Percentiles rank a stretch among this genome's conserved stretches.
Evolutionary conservation across 345 rosid species (phyloP).

Genomic region (Melaleuca alternifolia): DNA sequence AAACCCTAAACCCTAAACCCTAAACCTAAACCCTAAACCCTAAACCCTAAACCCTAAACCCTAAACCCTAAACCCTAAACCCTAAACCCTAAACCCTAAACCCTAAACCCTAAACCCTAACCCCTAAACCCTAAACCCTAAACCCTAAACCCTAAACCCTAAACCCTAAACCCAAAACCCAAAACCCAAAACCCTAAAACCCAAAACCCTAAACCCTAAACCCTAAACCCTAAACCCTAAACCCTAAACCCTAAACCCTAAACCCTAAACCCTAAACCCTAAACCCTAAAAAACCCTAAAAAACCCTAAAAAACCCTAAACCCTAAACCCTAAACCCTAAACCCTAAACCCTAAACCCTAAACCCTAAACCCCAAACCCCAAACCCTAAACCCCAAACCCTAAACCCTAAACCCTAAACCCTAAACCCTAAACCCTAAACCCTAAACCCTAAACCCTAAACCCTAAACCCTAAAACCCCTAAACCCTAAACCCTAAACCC

Average conservation of each 20-base stretch:
- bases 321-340: not conserved
- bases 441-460: too few relatives aligned
- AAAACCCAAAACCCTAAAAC: slow-evolving; percentile 13
- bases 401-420: too few relatives aligned
- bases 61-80: slow-evolving; percentile 4
- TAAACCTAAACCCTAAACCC: slow-evolving; percentile 11
- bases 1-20: slow-evolving; percentile 11
- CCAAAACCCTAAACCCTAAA: not conserved
- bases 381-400: too few relatives aligned
- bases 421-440: too few relatives aligned
- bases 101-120: slow-evolving; percentile 8
- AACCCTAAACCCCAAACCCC: too few relatives aligned
- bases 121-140: slow-evolving; percentile 7
- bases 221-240: slow-evolving; percentile 4
- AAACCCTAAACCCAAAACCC: slow-evolving; percentile 6
- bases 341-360: too few relatives aligned
- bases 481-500: too few relatives aligned
- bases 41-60: slow-evolving; percentile 9
- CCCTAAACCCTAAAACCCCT: not conserved
- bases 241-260: too few relatives aligned
- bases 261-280: too few relatives aligned
- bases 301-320: too few relatives aligned
- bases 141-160: not conserved
- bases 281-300: too few relatives aligned
- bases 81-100: slow-evolving; percentile 5